Percentiles rank a stretch among this genome's conserved stretches.
These are phyloP conservation scores for Toxicodendron radicans DNA, from an alignment of 345 rosid species.

Conservation along the genomic window DNA sequence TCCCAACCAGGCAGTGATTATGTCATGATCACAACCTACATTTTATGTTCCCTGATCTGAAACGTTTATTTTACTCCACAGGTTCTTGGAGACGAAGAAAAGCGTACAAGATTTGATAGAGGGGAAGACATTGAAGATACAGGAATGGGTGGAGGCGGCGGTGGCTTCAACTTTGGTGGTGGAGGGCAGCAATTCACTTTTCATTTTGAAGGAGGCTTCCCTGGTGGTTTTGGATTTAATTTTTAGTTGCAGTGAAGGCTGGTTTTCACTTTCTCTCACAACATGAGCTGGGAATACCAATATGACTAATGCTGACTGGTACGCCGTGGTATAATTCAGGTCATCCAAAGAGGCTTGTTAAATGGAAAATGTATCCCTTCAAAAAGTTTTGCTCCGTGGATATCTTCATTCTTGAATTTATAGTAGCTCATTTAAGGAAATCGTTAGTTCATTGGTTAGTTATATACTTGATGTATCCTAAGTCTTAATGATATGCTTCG, in stretches of 20 bases:
- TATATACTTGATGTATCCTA: neutral
- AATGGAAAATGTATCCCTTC: slow-evolving; percentile 1
- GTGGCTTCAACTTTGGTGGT: slow-evolving; percentile 80
- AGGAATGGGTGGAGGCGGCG: slow-evolving; percentile 81
- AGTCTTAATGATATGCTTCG: neutral
- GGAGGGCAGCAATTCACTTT: slow-evolving; percentile 82
- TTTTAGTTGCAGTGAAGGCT: slow-evolving; percentile 37
- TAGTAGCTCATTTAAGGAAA: slow-evolving; percentile 8
- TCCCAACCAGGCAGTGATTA: neutral
- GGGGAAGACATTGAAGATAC: slow-evolving; percentile 95
- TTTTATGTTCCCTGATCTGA: slow-evolving; percentile 8
- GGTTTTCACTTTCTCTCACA: neutral
- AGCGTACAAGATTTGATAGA: slow-evolving; percentile 80
- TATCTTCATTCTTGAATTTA: slow-evolving; percentile 22
- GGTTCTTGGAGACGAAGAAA: slow-evolving; percentile 94
- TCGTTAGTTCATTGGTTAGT: slow-evolving; percentile 23
- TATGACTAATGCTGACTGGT: slow-evolving; percentile 24
- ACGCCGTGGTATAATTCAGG: slow-evolving; percentile 10
- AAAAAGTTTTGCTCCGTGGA: slow-evolving; percentile 21
- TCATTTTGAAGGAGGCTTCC: slow-evolving; percentile 90
- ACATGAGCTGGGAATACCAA: neutral
- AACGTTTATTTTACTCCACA: slow-evolving; percentile 20
- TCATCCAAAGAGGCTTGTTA: slow-evolving; percentile 14
- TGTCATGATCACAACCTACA: neutral
- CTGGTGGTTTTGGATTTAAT: slow-evolving; percentile 71